Evolutionary conservation across 129 eudicot species (phyloP), one percentile per base, ranked within the genome.

Genomic region (Heracleum sosnowskyi): DNA sequence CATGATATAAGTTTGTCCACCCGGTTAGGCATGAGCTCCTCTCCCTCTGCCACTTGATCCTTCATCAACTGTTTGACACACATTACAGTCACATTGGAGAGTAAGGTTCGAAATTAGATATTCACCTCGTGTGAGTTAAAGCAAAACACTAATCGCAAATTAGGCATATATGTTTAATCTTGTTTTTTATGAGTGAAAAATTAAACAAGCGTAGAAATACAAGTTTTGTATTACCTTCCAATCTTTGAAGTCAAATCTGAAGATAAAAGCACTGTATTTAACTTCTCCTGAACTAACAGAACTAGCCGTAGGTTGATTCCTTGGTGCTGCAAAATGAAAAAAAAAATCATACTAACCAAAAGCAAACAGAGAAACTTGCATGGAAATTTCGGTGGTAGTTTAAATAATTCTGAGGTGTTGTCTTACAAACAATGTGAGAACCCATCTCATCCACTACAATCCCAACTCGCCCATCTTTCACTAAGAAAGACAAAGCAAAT

Each of bases 401-500:
- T 39, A 20, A 11, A 71, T 71, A 24, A 16, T 41, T 40, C 31
- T n/a, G 53, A 73, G n/a, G 39, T 24, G 47, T 11, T 24, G 42
- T 35, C 99, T 90, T 90, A 95, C 99, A 85, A 79, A 90, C 97
- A 64, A 84, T 53, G 84, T 95, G 98, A 36, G 80, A 79, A 47
- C 97, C 91, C 34, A 78, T 78, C 69, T 88, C 93, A 24, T 89
- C 85, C 35, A 88, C 88, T 35, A 74, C 79, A 42, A 92, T 87
- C 79, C 89, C 91, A 53, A 92, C 99, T 34, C 97, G 78, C 41
- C 99, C 99, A 85, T 95, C 99, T 89, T 90, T 95, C 73, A 84
- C 86, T 8, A 95, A 92, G 81, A 92, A 95, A 0, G 99, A 95
- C 76, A 95, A 44, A 7, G 97, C 91, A 85, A 95, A 95, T 22